Evolutionary conservation across 2,329 filamentous ascomycete genomes (phyloP).

Genomic region (Metarhizium anisopliae): DNA sequence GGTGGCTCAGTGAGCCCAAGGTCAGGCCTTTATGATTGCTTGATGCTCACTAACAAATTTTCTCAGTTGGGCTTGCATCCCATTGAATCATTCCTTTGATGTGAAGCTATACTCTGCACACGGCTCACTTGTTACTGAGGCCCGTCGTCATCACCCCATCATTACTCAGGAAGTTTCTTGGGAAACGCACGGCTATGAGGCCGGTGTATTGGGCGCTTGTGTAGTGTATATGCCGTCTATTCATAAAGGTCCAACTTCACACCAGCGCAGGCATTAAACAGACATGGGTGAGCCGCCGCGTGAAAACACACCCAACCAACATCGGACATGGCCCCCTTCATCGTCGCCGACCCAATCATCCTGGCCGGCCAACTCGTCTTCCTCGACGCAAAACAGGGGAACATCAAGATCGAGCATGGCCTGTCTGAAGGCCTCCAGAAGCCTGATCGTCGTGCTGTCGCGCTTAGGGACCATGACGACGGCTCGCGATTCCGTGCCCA

Average conservation of each 20-base stretch:
- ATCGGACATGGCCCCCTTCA: conserved; percentile 43
- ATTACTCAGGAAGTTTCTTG: too few species aligned
- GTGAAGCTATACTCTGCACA: too few species aligned
- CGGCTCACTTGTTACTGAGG: too few species aligned
- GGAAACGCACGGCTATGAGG: too few species aligned
- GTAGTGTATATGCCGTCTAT: too few species aligned
- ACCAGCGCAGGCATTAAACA: not conserved
- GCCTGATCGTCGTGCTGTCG: conserved; percentile 53
- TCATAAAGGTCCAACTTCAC: not conserved
- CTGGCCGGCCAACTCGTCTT: conserved; percentile 54
- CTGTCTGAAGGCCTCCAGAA: conserved; percentile 54
- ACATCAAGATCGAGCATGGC: conserved; percentile 46
- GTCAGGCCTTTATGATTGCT: too few species aligned
- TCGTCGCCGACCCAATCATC: conserved; percentile 63
- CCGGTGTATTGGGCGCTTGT: too few species aligned
- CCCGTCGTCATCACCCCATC: too few species aligned
- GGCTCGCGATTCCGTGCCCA: conserved; percentile 48
- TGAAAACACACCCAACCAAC: conserved; percentile 60
- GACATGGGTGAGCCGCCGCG: conserved; percentile 18
- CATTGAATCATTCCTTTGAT: too few species aligned
- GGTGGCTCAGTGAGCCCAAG: too few species aligned
- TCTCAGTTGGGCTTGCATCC: too few species aligned
- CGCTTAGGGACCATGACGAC: conserved; percentile 76
- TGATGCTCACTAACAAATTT: too few species aligned
- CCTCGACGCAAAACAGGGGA: conserved; percentile 42